These are phyloP conservation scores for Sporisorium reilianum DNA, from an alignment of 1,284 basidiomycete genomes.

Conservation along the genomic window DNA sequence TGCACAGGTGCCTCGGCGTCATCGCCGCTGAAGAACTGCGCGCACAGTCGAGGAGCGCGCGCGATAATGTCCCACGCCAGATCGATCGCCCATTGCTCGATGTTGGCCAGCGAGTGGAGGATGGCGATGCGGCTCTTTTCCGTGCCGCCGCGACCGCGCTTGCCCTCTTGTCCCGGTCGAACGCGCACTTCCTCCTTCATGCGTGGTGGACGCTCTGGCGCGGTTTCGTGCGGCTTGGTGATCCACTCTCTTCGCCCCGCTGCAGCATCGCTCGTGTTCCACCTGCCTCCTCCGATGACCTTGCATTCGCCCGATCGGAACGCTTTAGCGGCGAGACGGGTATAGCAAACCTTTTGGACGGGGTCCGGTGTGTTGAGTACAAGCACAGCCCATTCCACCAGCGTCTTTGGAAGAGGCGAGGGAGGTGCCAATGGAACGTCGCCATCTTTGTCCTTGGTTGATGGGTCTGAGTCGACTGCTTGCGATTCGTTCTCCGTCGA, in stretches of 20 bases:
- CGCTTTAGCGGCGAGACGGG: slow-evolving; percentile 77
- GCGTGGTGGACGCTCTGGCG: slow-evolving; percentile 79
- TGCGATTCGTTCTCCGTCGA: slow-evolving; percentile 18
- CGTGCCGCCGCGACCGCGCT: slow-evolving; percentile 73
- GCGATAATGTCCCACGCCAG: slow-evolving; percentile 77
- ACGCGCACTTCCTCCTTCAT: slow-evolving; percentile 73
- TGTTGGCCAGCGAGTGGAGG: slow-evolving; percentile 86
- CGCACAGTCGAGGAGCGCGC: slow-evolving; percentile 70
- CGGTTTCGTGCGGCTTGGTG: slow-evolving; percentile 65
- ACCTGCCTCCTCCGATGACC: slow-evolving; percentile 73
- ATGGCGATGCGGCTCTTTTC: slow-evolving; percentile 79
- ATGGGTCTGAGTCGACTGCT: not conserved
- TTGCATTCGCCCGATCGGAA: slow-evolving; percentile 79
- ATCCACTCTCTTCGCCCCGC: slow-evolving; percentile 36
- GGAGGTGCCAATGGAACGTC: slow-evolving; percentile 28
- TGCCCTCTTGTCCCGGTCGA: slow-evolving; percentile 76
- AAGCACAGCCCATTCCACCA: slow-evolving; percentile 81
- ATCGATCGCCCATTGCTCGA: slow-evolving; percentile 84
- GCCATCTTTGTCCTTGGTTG: not conserved
- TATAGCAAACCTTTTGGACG: slow-evolving; percentile 79
- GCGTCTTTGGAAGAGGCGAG: slow-evolving; percentile 70
- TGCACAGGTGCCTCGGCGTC: slow-evolving; percentile 23
- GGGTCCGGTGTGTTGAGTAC: slow-evolving; percentile 81
- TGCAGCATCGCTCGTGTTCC: slow-evolving; percentile 23
- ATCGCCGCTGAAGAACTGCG: slow-evolving; percentile 29